Evolutionary conservation across 2,329 filamentous ascomycete species (phyloP), one percentile per base, ranked within the genome.

Genomic region (Fusarium penzigii): DNA sequence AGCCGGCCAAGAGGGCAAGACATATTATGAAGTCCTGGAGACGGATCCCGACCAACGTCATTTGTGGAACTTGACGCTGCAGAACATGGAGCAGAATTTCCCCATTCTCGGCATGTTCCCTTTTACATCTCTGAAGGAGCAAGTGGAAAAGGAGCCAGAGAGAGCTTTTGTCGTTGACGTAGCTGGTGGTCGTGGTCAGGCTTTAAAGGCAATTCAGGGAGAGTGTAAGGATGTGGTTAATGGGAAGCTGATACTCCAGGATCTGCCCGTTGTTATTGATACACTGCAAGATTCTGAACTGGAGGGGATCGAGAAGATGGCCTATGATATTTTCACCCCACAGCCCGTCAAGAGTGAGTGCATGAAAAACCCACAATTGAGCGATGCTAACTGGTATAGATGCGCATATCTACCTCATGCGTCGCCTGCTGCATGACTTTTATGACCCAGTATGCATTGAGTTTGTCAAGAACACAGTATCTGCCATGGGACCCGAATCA

Each of bases 101-200:
- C 67, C 68, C 25, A 63, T 69, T 17, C 25, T 57, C 3, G 68
- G 62, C 52, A 67, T 69, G 65, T 70, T 69, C 44, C 65, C 65
- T 2, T 69, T 67, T 44, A 44, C 43, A 10, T 48, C 56, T 17
- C 51, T 69, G 20, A 59, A 59, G 54, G 61, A 58, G 41, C 55
- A 63, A 17, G 65, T 68, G 16, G 54, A 65, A 48, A 52, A 48
- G 29, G 62, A 65, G 41, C 65, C 64, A 1, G 61, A 67, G 45
- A 56, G 67, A 29, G 49, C 64, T 0, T 68, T 66, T 44, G 49
- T 69, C 29, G 67, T 68, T 11, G 67, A 69, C 29, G 53, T 69
- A 9, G 66, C 58, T 11, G 65, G 65, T 2, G 67, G 67, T 4
- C 46, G 62, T 9, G 67, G 67, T 4, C 66, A 69, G 49, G 64